Percentiles rank a stretch among this genome's conserved stretches.
phyloP scores from a whole-genome alignment of 1,284 basidiomycete species.

The Puccinia brachypodii region DNA sequence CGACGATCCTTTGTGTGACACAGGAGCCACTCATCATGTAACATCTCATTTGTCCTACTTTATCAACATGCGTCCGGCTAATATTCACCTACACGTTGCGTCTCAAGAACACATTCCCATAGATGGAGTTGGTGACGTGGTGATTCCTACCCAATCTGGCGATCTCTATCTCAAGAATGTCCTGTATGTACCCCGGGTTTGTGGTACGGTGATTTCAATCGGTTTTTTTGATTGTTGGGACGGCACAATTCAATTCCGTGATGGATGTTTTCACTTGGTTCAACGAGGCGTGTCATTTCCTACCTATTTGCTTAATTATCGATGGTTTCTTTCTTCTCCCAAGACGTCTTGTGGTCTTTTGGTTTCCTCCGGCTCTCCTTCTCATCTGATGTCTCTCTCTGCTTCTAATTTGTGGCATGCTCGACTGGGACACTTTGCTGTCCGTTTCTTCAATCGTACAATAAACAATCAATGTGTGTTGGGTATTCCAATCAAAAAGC shows the following conservation, averaged over 20 bases:
- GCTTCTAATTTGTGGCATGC: background rate
- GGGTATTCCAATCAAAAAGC: background rate
- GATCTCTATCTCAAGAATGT: background rate
- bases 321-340: background rate
- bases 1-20: background rate
- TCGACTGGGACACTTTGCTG: background rate
- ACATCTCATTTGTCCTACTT: background rate
- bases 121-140: background rate
- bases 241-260: background rate
- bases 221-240: background rate
- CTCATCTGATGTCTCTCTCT: background rate
- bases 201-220: background rate
- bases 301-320: background rate
- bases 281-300: background rate
- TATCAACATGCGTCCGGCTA: background rate
- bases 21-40: background rate
- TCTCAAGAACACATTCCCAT: conserved; percentile 1
- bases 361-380: background rate
- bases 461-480: background rate
- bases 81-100: background rate
- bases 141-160: background rate
- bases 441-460: background rate
- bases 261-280: background rate
- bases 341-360: background rate
- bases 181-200: background rate